These are phyloP conservation scores for Linum usitatissimum DNA, from an alignment of 345 rosid genomes.

Conservation along the genomic window DNA sequence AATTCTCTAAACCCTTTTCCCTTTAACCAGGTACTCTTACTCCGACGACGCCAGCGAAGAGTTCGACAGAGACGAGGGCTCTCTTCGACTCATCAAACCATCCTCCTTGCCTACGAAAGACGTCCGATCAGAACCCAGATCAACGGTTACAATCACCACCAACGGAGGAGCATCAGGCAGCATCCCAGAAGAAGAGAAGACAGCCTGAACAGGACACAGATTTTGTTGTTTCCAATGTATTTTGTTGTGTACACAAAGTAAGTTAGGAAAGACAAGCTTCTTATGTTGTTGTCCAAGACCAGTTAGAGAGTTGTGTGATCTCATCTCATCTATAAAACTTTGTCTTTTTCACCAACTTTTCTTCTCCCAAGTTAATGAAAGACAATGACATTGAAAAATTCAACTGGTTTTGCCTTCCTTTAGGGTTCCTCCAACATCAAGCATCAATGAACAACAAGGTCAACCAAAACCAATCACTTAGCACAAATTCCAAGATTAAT, in stretches of 20 bases:
- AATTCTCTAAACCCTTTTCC: too few relatives aligned
- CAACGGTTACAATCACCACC: slow-evolving; percentile 19
- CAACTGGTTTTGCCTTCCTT: too few relatives aligned
- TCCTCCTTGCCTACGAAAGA: slow-evolving; percentile 43
- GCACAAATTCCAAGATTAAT: neutral
- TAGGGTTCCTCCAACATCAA: neutral
- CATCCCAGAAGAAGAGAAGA: slow-evolving; percentile 77
- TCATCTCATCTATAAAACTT: neutral
- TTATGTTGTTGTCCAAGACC: too few relatives aligned
- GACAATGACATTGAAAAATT: neutral
- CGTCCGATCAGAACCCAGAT: slow-evolving; percentile 39
- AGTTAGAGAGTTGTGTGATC: neutral
- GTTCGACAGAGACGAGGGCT: slow-evolving; percentile 65
- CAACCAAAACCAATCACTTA: neutral
- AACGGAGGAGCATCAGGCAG: slow-evolving; percentile 27
- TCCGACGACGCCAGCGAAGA: slow-evolving; percentile 53
- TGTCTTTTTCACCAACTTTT: neutral
- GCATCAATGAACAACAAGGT: neutral
- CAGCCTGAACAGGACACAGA: slow-evolving; percentile 25
- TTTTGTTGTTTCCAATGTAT: neutral
- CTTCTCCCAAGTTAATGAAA: too few relatives aligned
- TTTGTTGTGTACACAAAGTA: too few relatives aligned
- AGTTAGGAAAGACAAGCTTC: too few relatives aligned
- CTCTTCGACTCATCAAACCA: slow-evolving; percentile 72
- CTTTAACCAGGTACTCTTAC: slow-evolving; percentile 54